Base-by-base conservation (phyloP, 129 eudicot genomes). In the Flaveria sonorensis region DNA sequence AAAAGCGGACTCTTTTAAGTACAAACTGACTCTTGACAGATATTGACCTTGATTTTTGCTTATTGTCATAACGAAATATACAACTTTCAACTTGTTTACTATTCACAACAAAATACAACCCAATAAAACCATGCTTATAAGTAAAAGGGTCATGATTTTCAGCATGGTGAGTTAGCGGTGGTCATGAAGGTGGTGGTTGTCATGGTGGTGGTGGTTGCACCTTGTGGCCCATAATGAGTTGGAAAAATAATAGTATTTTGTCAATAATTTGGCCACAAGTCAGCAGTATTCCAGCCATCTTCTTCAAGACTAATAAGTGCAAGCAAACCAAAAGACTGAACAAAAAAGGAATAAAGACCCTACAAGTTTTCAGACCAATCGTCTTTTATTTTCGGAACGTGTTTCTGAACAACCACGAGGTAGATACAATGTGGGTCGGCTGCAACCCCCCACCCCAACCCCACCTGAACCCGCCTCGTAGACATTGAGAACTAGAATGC, bases 281-380 rank as follows among this genome's bases (percentile, higher is more conserved):
- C 71, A 78, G 45, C 76, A 76, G 56, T 40, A 80, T 76, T 85
- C 83, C 92, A 87, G 91, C 91, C 82, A 86, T 88, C 67, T 75
- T 59, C 81, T 56, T 79, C 56, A 40, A 82, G 55, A 59, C 51
- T 78, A 76, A 79, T 73, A 45, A 70, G 65, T 73, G 79, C 65
- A 74, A 45, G 12, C 48, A 45, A 45, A 45, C 20, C 77, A 71
- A 3, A 53, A 61, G 30, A 71, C 70, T 26, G 11, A 72, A 62
- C 39, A 21, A 21, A 30, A 78, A 57, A 69, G 71, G 14, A 53
- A 73, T 14, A 36, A 20, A 68, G 87, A 81, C 73, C 87, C 90
- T 70, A 77, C 87, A 70, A 75, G 30, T 36, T 62, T 65, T 40
- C 73, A 15, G 51, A 80, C 75, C 82, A 74, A 28, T 70, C 76